These are phyloP conservation scores for Beauveria pseudobassiana DNA, from an alignment of 2,329 filamentous ascomycete genomes.

Conservation along the genomic window DNA sequence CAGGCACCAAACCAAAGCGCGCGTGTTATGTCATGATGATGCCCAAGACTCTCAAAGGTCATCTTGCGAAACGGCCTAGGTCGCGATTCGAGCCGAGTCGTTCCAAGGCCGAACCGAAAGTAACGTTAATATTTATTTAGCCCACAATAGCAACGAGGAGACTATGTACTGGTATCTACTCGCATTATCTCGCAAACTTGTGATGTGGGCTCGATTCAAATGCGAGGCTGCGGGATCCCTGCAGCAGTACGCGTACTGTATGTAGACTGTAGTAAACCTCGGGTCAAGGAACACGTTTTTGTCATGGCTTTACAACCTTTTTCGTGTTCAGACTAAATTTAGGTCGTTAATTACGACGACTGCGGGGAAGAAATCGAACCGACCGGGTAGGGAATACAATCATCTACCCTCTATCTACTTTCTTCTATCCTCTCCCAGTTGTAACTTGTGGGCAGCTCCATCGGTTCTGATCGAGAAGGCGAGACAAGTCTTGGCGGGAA, in stretches of 20 bases:
- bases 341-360: too few relatives aligned
- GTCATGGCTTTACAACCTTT: neutral
- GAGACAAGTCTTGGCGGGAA: neutral
- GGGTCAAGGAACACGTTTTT: neutral
- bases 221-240: neutral
- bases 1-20: neutral
- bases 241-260: neutral
- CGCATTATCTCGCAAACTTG: neutral
- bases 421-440: neutral
- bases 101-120: neutral
- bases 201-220: conserved; percentile 2
- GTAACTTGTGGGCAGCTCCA: neutral
- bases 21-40: conserved; percentile 9
- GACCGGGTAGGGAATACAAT: neutral
- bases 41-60: neutral
- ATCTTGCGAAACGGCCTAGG: neutral
- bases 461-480: neutral
- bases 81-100: neutral
- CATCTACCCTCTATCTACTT: neutral
- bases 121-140: too few relatives aligned
- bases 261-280: neutral
- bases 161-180: neutral
- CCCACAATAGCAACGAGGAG: neutral
- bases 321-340: too few relatives aligned
- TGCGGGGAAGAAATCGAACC: too few relatives aligned